Conservation (phyloP, 1,284 basidiomycete genomes). For the Microbotryomycetes sp. region DNA sequence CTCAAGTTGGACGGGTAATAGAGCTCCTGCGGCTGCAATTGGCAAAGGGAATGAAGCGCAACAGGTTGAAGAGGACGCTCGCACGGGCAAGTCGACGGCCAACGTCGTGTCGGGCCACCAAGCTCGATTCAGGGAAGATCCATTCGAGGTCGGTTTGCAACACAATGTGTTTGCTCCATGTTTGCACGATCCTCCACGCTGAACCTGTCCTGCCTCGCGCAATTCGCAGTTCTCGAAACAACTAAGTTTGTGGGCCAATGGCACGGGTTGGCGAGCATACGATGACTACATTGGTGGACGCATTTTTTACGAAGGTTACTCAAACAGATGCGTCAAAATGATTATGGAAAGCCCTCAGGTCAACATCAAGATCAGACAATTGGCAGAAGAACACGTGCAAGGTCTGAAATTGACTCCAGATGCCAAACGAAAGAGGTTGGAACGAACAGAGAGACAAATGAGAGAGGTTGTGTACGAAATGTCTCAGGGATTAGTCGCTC, state of each 20-base stretch:
- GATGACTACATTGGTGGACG: constrained; percentile 28
- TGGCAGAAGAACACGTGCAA: constrained; percentile 2
- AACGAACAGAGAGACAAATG: constrained; percentile 12
- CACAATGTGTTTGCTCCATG: not conserved
- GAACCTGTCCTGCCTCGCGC: not conserved
- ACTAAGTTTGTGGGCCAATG: constrained; percentile 22
- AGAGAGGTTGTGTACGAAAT: constrained; percentile 11
- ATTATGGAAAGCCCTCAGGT: constrained; percentile 3
- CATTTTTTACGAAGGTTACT: constrained; percentile 30
- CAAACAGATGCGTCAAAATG: not conserved
- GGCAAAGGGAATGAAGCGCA: too few relatives aligned
- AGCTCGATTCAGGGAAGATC: constrained; percentile 15
- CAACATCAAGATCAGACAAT: constrained; percentile 6
- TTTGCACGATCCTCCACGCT: not conserved
- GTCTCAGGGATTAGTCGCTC: constrained; percentile 20
- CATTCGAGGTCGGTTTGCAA: constrained; percentile 18
- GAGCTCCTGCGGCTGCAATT: too few relatives aligned
- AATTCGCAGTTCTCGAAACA: constrained; percentile 23
- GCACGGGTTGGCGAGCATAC: constrained; percentile 30
- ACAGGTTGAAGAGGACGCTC: too few relatives aligned
- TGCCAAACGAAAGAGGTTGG: not conserved
- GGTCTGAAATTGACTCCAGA: not conserved
- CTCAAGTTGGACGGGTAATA: not conserved
- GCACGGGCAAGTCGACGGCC: not conserved
- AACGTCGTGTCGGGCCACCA: not conserved